These are phyloP conservation scores for Fusarium sulawesiense DNA, from an alignment of 2,329 filamentous ascomycete genomes.

Conservation along the genomic window DNA sequence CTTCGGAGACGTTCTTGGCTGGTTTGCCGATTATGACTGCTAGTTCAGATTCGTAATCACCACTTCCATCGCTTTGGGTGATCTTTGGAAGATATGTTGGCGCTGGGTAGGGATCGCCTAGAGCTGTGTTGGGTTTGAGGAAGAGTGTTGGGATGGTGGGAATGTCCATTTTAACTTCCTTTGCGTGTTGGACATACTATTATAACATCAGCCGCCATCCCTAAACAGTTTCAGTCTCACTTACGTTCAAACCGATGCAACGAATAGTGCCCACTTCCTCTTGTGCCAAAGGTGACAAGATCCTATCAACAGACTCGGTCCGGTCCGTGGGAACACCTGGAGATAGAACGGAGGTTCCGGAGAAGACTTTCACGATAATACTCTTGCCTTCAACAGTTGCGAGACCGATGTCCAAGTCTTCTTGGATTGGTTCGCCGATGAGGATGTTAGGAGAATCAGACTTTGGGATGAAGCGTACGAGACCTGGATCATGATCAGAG, in stretches of 20 bases:
- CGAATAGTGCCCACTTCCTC: slow-evolving; percentile 3
- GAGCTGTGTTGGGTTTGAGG: slow-evolving; percentile 2
- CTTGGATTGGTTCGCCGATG: neutral
- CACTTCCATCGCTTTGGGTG: slow-evolving; percentile 10
- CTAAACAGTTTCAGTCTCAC: no score
- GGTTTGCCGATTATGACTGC: slow-evolving; percentile 6
- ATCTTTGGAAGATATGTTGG: slow-evolving; percentile 2
- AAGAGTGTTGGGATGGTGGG: slow-evolving; percentile 9
- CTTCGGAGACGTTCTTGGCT: slow-evolving; percentile 7
- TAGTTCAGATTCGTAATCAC: slow-evolving; percentile 10
- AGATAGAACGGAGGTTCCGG: neutral
- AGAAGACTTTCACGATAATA: neutral
- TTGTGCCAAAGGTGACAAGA: slow-evolving; percentile 4
- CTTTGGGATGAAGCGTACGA: slow-evolving; percentile 17
- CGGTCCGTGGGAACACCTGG: neutral
- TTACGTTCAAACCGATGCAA: slow-evolving; percentile 8
- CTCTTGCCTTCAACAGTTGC: neutral
- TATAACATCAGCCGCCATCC: no score
- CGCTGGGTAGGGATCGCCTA: neutral
- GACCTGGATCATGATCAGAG: neutral
- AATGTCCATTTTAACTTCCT: slow-evolving; percentile 8
- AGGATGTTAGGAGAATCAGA: neutral
- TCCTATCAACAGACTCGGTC: neutral
- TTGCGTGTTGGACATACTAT: slow-evolving; percentile 14
- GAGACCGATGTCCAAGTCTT: neutral